Percentiles rank a stretch among this genome's conserved stretches.
Evolutionary conservation across 768 basidiomycete species (phyloP).

Genomic region (Rhizopogon sp.): DNA sequence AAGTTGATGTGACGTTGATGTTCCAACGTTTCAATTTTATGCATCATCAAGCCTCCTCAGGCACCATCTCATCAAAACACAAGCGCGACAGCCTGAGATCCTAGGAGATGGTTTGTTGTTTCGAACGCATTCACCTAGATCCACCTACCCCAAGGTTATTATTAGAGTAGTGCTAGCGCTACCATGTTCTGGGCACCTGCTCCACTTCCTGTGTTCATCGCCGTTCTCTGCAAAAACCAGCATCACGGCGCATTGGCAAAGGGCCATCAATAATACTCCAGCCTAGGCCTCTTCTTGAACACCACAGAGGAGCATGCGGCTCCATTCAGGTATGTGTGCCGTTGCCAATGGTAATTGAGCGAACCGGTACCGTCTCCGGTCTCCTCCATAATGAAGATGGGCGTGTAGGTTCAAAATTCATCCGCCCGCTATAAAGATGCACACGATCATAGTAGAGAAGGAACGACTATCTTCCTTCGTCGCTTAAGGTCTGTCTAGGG

Average conservation of each 20-base stretch:
- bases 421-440: too few relatives aligned
- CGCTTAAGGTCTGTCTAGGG: too few relatives aligned
- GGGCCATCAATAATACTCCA: background rate
- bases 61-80: slow-evolving; percentile 14
- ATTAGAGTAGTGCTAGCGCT: background rate
- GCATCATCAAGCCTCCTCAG: background rate
- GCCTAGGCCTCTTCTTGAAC: background rate
- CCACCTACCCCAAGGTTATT: background rate
- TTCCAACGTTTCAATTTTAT: background rate
- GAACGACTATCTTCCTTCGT: too few relatives aligned
- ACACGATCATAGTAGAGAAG: too few relatives aligned
- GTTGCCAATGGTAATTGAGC: background rate
- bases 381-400: too few relatives aligned
- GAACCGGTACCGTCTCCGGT: too few relatives aligned
- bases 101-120: background rate
- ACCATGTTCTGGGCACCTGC: background rate
- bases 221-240: slow-evolving; percentile 13
- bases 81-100: background rate
- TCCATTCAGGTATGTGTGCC: background rate
- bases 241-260: background rate
- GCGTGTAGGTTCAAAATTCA: too few relatives aligned
- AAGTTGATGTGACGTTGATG: too few relatives aligned
- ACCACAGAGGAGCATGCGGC: background rate
- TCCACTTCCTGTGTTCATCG: slow-evolving; percentile 1
- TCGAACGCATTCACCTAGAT: background rate